Base-by-base conservation (phyloP, 352 stramenopile genomes). In the Phytophthora litchii region DNA sequence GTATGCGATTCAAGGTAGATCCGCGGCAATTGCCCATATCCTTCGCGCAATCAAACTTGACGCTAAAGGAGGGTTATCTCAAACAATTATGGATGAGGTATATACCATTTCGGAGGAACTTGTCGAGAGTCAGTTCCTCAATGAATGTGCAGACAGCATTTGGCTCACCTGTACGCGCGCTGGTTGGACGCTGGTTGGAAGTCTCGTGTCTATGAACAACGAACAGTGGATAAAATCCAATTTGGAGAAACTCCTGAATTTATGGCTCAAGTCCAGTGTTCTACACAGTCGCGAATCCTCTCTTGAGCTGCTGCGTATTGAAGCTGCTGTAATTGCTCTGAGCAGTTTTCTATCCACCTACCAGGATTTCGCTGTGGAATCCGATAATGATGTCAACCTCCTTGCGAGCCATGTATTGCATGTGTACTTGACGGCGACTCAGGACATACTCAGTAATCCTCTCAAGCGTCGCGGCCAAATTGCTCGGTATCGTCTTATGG, bases 81-180 rank as follows among this genome's bases (percentile, higher is more conserved):
- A 88, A 57, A 64, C 36, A 12, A 65, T 83, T 36, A 76, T 91
- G 35, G 72, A 80, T 7, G 80, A 86, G 21, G 78, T 94, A 13
- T 80, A 91, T 41, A 59, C 64, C 25, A 75, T 91, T 14, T 87
- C 86, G 0, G 80, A 90, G 47, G 67, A 80, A 41, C 76, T 95
- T 34, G 67, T 95, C 9, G 81, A 88, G 38, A 92, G 80, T 40
- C 87, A 95, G 53, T 94, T 92, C 46, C 60, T 85, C 17, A 81
- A 86, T 54, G 74, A 80, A 19, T 92, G 80, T 53, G 66, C 72
- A 3, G 87, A 95, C 56, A 92, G 85, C 49, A 80, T 94, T 27
- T 95, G 87, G 87, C 65, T 95, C 29, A 95, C 87, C 10, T 95
- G 85, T 51, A 95, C 87, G 5, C 85, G 87, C 13, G 87, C 83